Base-by-base conservation (phyloP, 1,139 yeast species). In the Yamadazyma friedrichii region DNA sequence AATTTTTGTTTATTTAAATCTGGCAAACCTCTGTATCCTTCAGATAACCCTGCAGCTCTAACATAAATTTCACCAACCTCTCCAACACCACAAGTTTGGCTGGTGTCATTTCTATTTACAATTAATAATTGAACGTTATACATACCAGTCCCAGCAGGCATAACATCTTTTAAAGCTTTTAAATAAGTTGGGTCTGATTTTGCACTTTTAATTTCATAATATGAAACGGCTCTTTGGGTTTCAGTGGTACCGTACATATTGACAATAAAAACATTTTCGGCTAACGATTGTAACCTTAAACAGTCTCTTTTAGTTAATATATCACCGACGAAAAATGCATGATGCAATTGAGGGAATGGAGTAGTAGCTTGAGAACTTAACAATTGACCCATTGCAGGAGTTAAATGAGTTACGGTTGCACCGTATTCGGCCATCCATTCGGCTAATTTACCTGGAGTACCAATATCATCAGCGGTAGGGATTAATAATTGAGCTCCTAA, bases 181-280 rank as follows among this genome's bases (percentile, higher is more conserved):
- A 94, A 74, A 64, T 87, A 91, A 15, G 78, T 67, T 17, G 95
- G 77, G 59, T 89, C 91, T 30, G 72, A 61, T 31, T 75, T 62
- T 51, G 88, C 75, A 27, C 95, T 81, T 41, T 88, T 82, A 48
- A 94, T 91, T 60, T 88, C 95, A 64, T 82, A 94, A 66, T 79
- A 94, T 0, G 98, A 89, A 15, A 94, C 99, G 2, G 98, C 89
- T 61, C 98, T 80, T 70, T 94, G 99, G 12, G 98, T 94, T 67
- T 94, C 99, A 9, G 99, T 94, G 31, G 98, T 94, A 58, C 99
- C 99, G 62, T 94, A 94, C 99, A 94, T 94, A 66, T 94, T 94
- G 50, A 94, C 95, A 59, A 94, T 91, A 58, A 67, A 72, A 40
- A 88, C 95, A 58, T 93, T 91, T 58, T 84, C 82, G 8, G 98